Percentiles rank a stretch among this genome's conserved stretches.
Conservation (phyloP, 306 rosid species). For the Adenanthera pavonina region DNA sequence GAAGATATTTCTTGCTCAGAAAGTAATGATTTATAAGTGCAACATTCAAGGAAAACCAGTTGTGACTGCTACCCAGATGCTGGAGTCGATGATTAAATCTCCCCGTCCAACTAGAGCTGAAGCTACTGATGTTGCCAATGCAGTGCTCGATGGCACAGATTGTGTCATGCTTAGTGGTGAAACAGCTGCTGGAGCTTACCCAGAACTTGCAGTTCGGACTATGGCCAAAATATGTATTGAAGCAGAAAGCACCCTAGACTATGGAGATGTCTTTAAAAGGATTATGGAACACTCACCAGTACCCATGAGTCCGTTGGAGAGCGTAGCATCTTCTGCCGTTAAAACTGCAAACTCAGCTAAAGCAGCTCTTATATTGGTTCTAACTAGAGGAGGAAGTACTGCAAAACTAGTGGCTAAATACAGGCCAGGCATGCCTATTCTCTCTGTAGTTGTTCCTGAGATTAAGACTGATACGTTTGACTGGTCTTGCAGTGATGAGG, state of each 20-base stretch:
- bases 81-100: constrained; percentile 83
- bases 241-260: constrained; percentile 73
- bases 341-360: constrained; percentile 76
- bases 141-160: constrained; percentile 86
- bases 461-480: constrained; percentile 85
- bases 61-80: constrained; percentile 97
- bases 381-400: constrained; percentile 82
- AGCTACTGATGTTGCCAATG: constrained; percentile 86
- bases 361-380: constrained; percentile 70
- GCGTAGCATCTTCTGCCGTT: constrained; percentile 78
- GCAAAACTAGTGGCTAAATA: constrained; percentile 98
- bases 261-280: constrained; percentile 73
- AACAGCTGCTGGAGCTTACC: constrained; percentile 87
- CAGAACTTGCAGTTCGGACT: constrained; percentile 72
- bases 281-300: constrained; percentile 76
- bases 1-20: constrained; percentile 97
- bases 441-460: constrained; percentile 97
- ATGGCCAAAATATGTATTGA: constrained; percentile 77
- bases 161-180: constrained; percentile 85
- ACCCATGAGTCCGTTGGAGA: constrained; percentile 83
- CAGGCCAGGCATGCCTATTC: constrained; percentile 94
- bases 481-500: constrained; percentile 95
- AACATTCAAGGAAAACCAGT: constrained; percentile 98
- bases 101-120: constrained; percentile 83
- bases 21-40: constrained; percentile 99